Percentiles rank a stretch among this genome's conserved stretches.
These are phyloP conservation scores for Polyporus arcularius DNA, from an alignment of 768 basidiomycete species.

Conservation along the genomic window DNA sequence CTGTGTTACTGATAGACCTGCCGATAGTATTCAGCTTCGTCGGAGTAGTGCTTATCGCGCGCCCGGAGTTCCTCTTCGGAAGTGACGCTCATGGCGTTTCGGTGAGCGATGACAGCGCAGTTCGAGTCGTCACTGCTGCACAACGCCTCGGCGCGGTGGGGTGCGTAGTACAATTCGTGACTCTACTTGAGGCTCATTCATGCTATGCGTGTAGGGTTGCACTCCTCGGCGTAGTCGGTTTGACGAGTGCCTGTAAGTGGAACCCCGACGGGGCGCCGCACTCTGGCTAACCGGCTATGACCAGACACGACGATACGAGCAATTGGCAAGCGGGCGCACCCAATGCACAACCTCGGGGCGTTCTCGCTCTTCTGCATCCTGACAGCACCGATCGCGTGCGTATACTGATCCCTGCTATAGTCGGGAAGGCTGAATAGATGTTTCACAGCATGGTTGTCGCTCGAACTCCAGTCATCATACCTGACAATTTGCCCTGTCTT, in stretches of 20 bases:
- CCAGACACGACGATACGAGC: constrained; percentile 58
- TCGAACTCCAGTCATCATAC: constrained; percentile 44
- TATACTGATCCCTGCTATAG: neutral
- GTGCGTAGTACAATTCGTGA: constrained; percentile 31
- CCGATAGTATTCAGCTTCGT: constrained; percentile 57
- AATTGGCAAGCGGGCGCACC: constrained; percentile 76
- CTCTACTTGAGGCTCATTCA: neutral
- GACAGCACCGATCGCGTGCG: constrained; percentile 33
- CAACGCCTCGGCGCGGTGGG: constrained; percentile 62
- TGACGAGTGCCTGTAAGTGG: constrained; percentile 67
- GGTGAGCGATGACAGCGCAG: neutral
- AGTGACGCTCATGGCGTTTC: neutral
- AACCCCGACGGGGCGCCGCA: no score
- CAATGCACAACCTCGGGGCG: constrained; percentile 69
- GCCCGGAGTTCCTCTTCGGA: constrained; percentile 75
- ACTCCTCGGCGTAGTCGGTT: constrained; percentile 62
- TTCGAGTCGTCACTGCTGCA: constrained; percentile 8
- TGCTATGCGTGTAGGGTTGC: constrained; percentile 45
- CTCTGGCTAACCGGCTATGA: neutral
- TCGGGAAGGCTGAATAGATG: neutral
- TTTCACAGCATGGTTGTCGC: constrained; percentile 43
- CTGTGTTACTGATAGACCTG: neutral
- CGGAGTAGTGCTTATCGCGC: constrained; percentile 82
- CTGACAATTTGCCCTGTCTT: constrained; percentile 44
- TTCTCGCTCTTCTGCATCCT: constrained; percentile 61